phyloP scores from a whole-genome alignment of 768 basidiomycete species.

The Boletus bicolor region DNA sequence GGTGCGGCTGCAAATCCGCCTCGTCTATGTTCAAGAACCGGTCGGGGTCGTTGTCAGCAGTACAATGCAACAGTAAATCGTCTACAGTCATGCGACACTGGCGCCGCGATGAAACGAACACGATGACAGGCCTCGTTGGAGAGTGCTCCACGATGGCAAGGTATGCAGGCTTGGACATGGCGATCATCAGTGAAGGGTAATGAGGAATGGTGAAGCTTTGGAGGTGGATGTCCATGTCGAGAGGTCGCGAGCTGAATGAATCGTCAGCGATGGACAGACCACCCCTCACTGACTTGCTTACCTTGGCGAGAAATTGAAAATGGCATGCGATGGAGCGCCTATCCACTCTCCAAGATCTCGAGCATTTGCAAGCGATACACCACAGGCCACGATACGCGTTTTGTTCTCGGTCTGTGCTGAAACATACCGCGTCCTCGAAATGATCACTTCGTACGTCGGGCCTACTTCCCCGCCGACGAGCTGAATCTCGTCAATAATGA shows the following conservation, averaged over 20 bases:
- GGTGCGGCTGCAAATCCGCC: constrained; percentile 79
- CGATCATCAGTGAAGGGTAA: constrained; percentile 97
- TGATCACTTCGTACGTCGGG: constrained; percentile 93
- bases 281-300: constrained; percentile 28
- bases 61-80: constrained; percentile 84
- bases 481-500: constrained; percentile 96
- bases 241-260: constrained; percentile 74
- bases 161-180: constrained; percentile 98
- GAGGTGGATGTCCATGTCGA: constrained; percentile 96
- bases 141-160: constrained; percentile 89
- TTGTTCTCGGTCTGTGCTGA: constrained; percentile 90
- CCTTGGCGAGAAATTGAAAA: constrained; percentile 98
- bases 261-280: constrained; percentile 8
- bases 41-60: constrained; percentile 79
- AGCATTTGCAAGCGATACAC: constrained; percentile 94
- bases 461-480: constrained; percentile 93
- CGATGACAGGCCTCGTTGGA: constrained; percentile 78
- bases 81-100: constrained; percentile 94
- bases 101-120: constrained; percentile 89
- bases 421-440: constrained; percentile 96
- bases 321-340: constrained; percentile 86
- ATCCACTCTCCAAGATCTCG: constrained; percentile 98
- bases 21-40: constrained; percentile 88
- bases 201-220: constrained; percentile 97
- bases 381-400: constrained; percentile 92